Conservation (phyloP, 2,329 filamentous ascomycete species). For the Fusarium sp. region DNA sequence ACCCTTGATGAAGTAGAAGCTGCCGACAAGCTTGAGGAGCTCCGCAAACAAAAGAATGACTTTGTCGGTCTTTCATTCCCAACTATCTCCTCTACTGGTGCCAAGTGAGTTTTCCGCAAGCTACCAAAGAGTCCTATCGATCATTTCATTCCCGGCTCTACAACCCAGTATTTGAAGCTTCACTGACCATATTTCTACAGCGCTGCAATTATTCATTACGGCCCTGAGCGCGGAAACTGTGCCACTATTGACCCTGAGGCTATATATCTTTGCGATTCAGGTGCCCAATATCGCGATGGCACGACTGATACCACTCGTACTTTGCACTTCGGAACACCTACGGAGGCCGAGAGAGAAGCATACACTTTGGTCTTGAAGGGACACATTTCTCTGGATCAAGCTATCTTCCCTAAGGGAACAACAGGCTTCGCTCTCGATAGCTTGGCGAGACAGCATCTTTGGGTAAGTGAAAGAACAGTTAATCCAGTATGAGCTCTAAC, state of each 20-base stretch:
- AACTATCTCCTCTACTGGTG: constrained; percentile 94
- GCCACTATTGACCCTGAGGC: constrained; percentile 85
- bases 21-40: constrained; percentile 89
- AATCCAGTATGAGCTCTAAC: constrained; percentile 33
- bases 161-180: background rate
- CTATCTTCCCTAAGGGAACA: constrained; percentile 94
- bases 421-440: constrained; percentile 93
- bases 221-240: constrained; percentile 86
- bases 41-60: constrained; percentile 77
- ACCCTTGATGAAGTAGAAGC: constrained; percentile 88
- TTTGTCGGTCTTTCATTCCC: constrained; percentile 95
- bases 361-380: constrained; percentile 97
- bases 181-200: constrained; percentile 61
- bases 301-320: constrained; percentile 97
- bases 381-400: constrained; percentile 88
- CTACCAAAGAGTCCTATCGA: background rate
- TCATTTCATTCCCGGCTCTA: background rate
- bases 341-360: constrained; percentile 85
- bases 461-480: constrained; percentile 69
- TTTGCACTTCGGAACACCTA: constrained; percentile 89
- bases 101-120: constrained; percentile 67
- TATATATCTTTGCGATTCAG: constrained; percentile 96
- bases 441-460: constrained; percentile 90
- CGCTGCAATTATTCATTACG: constrained; percentile 96
- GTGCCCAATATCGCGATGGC: constrained; percentile 95